Evolutionary conservation across 164 flowering plant species (phyloP).

Genomic region (Stephania japonica): DNA sequence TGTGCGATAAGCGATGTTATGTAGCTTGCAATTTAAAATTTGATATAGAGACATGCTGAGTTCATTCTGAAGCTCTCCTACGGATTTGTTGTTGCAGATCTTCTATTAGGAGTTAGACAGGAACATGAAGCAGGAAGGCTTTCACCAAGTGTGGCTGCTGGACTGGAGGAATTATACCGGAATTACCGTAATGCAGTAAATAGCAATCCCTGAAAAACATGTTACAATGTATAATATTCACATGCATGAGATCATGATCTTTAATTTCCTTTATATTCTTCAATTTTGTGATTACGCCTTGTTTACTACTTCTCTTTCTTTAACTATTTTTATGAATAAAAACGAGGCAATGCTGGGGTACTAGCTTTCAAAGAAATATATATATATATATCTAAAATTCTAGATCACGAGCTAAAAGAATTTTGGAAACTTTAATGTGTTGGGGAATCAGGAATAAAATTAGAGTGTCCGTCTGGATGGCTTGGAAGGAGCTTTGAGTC

Average conservation of each 20-base stretch:
- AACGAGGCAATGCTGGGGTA: not conserved
- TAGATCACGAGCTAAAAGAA: not conserved
- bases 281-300: not conserved
- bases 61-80: slow-evolving; percentile 7
- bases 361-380: not conserved
- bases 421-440: not conserved
- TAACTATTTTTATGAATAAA: not conserved
- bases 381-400: too few species aligned
- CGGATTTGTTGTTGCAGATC: slow-evolving; percentile 42
- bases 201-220: slow-evolving; percentile 16
- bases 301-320: not conserved
- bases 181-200: slow-evolving; percentile 84
- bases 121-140: slow-evolving; percentile 70
- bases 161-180: slow-evolving; percentile 70
- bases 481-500: not conserved
- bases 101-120: slow-evolving; percentile 55
- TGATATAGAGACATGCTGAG: too few species aligned
- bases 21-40: too few species aligned
- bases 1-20: too few species aligned
- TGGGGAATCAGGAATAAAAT: not conserved
- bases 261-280: slow-evolving; percentile 4
- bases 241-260: slow-evolving; percentile 6
- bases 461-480: not conserved
- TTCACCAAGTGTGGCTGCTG: slow-evolving; percentile 60
- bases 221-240: slow-evolving; percentile 1